phyloP scores from a whole-genome alignment of 495 filamentous ascomycete species.

The Darksidea phi region DNA sequence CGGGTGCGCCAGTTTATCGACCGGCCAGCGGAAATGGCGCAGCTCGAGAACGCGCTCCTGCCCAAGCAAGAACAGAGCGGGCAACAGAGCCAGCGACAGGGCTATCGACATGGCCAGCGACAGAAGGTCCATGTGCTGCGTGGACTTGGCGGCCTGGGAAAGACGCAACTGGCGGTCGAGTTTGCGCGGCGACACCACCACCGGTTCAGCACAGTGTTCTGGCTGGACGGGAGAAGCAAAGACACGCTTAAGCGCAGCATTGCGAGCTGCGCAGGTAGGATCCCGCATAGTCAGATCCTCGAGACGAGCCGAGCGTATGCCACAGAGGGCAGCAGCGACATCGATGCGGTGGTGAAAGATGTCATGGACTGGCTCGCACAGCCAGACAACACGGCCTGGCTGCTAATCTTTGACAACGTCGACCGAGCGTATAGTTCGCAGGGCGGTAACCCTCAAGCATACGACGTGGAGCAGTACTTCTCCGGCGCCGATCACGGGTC shows the following conservation, averaged over 20 bases:
- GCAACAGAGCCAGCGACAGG: conserved; percentile 3
- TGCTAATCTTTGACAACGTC: conserved; percentile 43
- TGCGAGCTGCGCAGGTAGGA: conserved; percentile 19
- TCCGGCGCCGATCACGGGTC: conserved; percentile 43
- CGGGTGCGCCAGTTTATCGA: conserved; percentile 33
- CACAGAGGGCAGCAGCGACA: conserved; percentile 2
- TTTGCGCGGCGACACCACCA: conserved; percentile 28
- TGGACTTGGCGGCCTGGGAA: conserved; percentile 32
- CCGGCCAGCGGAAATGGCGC: conserved; percentile 30
- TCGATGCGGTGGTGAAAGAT: conserved; percentile 36
- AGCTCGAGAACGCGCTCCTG: conserved; percentile 33
- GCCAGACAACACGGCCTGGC: conserved; percentile 39
- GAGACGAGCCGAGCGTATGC: conserved; percentile 6
- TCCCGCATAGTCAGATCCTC: conserved; percentile 14
- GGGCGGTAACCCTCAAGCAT: conserved; percentile 28
- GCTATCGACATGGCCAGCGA: too few relatives aligned
- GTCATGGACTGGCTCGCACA: conserved; percentile 44
- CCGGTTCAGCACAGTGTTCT: conserved; percentile 31
- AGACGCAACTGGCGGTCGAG: conserved; percentile 32
- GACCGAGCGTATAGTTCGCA: conserved; percentile 24
- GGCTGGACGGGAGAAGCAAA: conserved; percentile 30
- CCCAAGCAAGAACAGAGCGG: too few relatives aligned
- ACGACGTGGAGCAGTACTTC: conserved; percentile 45
- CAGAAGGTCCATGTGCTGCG: conserved; percentile 25
- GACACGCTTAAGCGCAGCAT: conserved; percentile 30